Percentiles rank a stretch among this genome's conserved stretches.
Evolutionary conservation across 139 green algal species (phyloP).

Genomic region (Trebouxia sp.): DNA sequence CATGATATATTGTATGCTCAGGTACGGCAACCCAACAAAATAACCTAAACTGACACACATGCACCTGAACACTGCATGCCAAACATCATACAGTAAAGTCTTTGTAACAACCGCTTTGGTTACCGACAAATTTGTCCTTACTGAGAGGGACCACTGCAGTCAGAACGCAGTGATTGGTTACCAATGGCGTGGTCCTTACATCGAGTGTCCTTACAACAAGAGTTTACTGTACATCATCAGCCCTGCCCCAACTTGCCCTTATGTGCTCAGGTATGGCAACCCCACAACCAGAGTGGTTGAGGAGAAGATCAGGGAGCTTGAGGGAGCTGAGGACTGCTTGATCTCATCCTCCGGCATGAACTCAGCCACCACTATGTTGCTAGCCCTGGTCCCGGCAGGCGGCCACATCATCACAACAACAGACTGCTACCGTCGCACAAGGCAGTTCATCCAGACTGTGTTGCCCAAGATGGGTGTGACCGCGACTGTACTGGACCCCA

Average conservation of each 20-base stretch:
- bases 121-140: too few relatives aligned
- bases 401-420: slow-evolving; percentile 99
- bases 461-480: slow-evolving; percentile 97
- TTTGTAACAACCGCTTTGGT: too few relatives aligned
- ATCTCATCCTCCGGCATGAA: slow-evolving; percentile 95
- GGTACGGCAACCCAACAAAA: too few relatives aligned
- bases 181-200: too few relatives aligned
- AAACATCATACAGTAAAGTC: too few relatives aligned
- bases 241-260: background rate
- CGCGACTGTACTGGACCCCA: slow-evolving; percentile 93
- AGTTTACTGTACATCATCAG: too few relatives aligned
- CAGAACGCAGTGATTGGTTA: too few relatives aligned
- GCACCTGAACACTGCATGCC: too few relatives aligned
- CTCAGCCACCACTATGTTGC: slow-evolving; percentile 96
- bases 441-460: slow-evolving; percentile 98
- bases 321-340: slow-evolving; percentile 96
- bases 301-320: slow-evolving; percentile 95
- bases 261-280: slow-evolving; percentile 88
- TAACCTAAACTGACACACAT: too few relatives aligned
- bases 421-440: slow-evolving; percentile 96
- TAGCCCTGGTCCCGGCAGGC: slow-evolving; percentile 93
- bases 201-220: too few relatives aligned
- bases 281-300: slow-evolving; percentile 87
- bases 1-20: too few relatives aligned
- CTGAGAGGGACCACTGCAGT: too few relatives aligned